Evolutionary conservation across 768 basidiomycete genomes (phyloP).

Genomic region (Lactarius tabidus): DNA sequence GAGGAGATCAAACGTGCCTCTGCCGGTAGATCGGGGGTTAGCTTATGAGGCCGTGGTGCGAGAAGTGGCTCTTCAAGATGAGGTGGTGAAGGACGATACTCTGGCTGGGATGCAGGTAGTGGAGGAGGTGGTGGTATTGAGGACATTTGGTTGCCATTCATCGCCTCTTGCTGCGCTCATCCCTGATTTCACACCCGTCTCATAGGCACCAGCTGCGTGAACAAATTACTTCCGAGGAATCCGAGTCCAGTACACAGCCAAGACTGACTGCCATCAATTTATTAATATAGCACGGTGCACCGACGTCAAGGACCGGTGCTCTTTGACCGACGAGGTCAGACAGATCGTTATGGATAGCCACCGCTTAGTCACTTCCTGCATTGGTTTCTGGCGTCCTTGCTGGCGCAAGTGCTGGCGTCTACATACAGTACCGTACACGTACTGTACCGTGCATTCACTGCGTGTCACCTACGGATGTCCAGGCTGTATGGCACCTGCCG

Average conservation of each 20-base stretch:
- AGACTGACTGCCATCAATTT: too few species aligned
- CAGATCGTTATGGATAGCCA: too few species aligned
- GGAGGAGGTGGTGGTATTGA: constrained; percentile 3
- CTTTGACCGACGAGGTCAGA: too few species aligned
- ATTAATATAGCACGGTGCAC: too few species aligned
- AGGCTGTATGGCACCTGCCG: background rate
- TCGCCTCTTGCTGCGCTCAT: background rate
- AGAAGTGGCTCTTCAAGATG: constrained; percentile 54
- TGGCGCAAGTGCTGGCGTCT: too few species aligned
- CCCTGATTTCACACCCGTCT: background rate
- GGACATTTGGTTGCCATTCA: constrained; percentile 6
- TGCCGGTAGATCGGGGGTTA: constrained; percentile 56
- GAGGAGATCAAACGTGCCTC: constrained; percentile 46
- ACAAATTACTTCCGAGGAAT: background rate
- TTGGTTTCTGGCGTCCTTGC: too few species aligned
- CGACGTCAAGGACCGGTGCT: too few species aligned
- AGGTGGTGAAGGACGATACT: constrained; percentile 34
- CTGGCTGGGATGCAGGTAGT: background rate
- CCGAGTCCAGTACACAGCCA: background rate
- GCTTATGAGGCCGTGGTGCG: constrained; percentile 62
- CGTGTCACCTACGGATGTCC: too few species aligned
- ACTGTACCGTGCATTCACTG: too few species aligned
- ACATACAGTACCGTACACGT: too few species aligned
- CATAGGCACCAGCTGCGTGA: background rate
- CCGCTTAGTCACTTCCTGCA: too few species aligned